Evolutionary conservation across 2,329 filamentous ascomycete species (phyloP).

Genomic region (Macrophomina tecta): DNA sequence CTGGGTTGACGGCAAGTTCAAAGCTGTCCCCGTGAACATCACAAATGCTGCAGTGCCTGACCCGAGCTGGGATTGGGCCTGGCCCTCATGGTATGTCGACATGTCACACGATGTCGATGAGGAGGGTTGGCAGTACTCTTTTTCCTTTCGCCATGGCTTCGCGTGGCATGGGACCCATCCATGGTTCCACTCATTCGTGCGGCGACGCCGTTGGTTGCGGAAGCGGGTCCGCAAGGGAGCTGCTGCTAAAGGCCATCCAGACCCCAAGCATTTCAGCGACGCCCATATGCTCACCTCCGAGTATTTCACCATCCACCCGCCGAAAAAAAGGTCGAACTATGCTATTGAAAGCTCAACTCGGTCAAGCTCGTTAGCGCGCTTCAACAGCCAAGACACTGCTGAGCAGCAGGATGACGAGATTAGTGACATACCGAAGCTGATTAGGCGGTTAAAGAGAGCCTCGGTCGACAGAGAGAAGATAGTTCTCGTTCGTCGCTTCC

Average conservation of each 20-base stretch:
- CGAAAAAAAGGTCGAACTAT: slow-evolving; percentile 37
- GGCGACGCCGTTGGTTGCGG: slow-evolving; percentile 80
- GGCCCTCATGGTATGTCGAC: slow-evolving; percentile 74
- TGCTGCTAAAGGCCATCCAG: not conserved
- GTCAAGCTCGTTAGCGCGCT: not conserved
- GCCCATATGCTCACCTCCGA: slow-evolving; percentile 74
- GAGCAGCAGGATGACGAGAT: slow-evolving; percentile 56
- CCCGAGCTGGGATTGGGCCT: slow-evolving; percentile 91
- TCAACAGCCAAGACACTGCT: slow-evolving; percentile 45
- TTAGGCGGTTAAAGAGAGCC: slow-evolving; percentile 70
- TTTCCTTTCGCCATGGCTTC: slow-evolving; percentile 68
- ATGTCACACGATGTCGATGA: slow-evolving; percentile 85
- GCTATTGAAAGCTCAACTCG: slow-evolving; percentile 2
- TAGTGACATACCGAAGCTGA: slow-evolving; percentile 70
- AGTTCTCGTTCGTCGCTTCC: slow-evolving; percentile 79
- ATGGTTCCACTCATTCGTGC: slow-evolving; percentile 96
- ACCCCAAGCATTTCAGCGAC: slow-evolving; percentile 46
- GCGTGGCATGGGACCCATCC: slow-evolving; percentile 84
- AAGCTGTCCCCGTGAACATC: slow-evolving; percentile 70
- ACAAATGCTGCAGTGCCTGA: slow-evolving; percentile 91
- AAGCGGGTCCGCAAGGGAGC: slow-evolving; percentile 25
- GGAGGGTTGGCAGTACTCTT: slow-evolving; percentile 95
- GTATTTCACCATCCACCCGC: slow-evolving; percentile 75
- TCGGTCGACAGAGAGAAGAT: slow-evolving; percentile 92
- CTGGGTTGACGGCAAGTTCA: slow-evolving; percentile 74